phyloP scores from a whole-genome alignment of 2,329 filamentous ascomycete genomes.

The Passalora sequoiae region DNA sequence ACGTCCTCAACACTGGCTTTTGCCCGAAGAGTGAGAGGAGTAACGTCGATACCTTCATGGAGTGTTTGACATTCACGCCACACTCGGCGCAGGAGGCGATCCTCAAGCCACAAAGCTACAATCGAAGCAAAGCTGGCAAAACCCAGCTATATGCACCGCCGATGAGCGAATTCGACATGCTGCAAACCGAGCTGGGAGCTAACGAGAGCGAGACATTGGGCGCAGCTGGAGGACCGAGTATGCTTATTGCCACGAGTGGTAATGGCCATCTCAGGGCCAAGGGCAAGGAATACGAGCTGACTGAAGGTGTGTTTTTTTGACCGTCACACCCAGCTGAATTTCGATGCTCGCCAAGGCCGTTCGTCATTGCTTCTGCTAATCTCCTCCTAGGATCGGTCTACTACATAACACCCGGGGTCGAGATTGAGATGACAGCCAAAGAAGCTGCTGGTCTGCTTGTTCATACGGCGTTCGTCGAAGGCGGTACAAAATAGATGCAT shows the following conservation, averaged over 20 bases:
- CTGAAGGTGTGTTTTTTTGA: constrained; percentile 41
- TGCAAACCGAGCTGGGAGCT: constrained; percentile 52
- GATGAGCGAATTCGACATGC: constrained; percentile 66
- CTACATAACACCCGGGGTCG: constrained; percentile 58
- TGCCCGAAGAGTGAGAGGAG: constrained; percentile 63
- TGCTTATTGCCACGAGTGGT: constrained; percentile 59
- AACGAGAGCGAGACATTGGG: constrained; percentile 57
- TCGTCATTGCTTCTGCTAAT: no score
- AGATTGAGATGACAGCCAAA: constrained; percentile 43
- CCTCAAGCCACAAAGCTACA: constrained; percentile 47
- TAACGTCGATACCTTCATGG: constrained; percentile 58
- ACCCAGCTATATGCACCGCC: constrained; percentile 62
- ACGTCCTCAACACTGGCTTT: constrained; percentile 72
- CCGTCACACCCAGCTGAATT: no score
- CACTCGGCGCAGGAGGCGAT: constrained; percentile 55
- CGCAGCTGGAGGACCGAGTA: constrained; percentile 55
- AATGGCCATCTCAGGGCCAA: constrained; percentile 53
- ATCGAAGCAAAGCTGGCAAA: constrained; percentile 53
- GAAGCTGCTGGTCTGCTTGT: constrained; percentile 40
- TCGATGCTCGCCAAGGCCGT: no score
- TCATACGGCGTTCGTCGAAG: constrained; percentile 46
- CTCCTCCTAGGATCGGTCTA: constrained; percentile 55
- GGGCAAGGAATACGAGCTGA: constrained; percentile 50
- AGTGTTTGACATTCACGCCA: constrained; percentile 59
- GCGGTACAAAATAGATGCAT: constrained; percentile 13